phyloP scores from a whole-genome alignment of 148 eudicot species.

The Limonium bicolor region DNA sequence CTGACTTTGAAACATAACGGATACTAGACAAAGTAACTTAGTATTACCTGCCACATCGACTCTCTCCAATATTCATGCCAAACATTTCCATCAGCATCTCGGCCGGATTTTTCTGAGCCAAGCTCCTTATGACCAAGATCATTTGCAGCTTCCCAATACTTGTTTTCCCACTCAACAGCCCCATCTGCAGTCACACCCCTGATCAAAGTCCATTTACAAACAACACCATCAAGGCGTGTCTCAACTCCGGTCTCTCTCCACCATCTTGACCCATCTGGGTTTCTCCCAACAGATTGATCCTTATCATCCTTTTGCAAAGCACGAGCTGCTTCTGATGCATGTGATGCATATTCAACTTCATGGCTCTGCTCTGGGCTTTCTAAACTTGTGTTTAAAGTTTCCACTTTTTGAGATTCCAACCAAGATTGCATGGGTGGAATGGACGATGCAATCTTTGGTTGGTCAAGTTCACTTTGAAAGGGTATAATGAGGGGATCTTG shows the following conservation, averaged over 20 bases:
- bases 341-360: conserved; percentile 36
- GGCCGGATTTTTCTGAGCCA: conserved; percentile 94
- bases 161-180: conserved; percentile 79
- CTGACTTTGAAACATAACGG: neutral
- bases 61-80: conserved; percentile 94
- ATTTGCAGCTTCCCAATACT: conserved; percentile 97
- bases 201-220: conserved; percentile 66
- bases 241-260: conserved; percentile 89
- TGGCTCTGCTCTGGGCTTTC: conserved; percentile 21
- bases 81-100: conserved; percentile 72
- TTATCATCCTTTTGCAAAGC: conserved; percentile 35
- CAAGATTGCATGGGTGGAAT: conserved; percentile 73
- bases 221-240: conserved; percentile 57
- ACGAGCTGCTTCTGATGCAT: conserved; percentile 67
- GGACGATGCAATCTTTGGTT: conserved; percentile 17
- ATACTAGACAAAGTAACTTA: neutral
- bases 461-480: conserved; percentile 39
- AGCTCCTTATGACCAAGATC: conserved; percentile 62
- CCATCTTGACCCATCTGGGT: conserved; percentile 72
- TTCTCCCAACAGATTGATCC: conserved; percentile 21
- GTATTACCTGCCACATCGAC: conserved; percentile 73
- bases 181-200: conserved; percentile 75
- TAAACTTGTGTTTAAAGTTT: conserved; percentile 12
- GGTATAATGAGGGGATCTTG: conserved; percentile 36
- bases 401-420: conserved; percentile 30